phyloP scores from a whole-genome alignment of 345 rosid genomes.

The Euclidium syriacum region DNA sequence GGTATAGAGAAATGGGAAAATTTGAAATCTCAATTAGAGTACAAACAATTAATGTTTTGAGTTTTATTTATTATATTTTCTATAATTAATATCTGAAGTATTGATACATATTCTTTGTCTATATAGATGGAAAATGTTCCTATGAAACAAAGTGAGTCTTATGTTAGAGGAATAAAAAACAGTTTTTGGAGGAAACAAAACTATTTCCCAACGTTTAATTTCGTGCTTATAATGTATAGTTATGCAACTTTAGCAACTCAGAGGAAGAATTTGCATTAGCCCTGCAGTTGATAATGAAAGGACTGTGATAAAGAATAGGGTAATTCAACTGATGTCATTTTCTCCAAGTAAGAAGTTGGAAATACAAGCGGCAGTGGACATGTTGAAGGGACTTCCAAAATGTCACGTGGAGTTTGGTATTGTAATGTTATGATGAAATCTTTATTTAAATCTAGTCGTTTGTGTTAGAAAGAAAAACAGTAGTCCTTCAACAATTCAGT shows the following conservation, averaged over 20 bases:
- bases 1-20: neutral
- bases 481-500: no score
- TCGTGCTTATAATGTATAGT: neutral
- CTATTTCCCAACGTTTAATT: neutral
- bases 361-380: no score
- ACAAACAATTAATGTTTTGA: neutral
- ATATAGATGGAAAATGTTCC: neutral
- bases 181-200: neutral
- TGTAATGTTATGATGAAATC: no score
- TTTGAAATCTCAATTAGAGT: neutral
- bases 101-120: neutral
- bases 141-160: neutral
- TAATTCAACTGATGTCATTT: neutral
- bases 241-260: neutral
- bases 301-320: neutral
- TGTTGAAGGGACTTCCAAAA: no score
- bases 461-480: no score
- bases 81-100: neutral
- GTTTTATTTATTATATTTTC: no score
- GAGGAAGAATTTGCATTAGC: slow-evolving; percentile 5
- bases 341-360: no score
- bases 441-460: no score
- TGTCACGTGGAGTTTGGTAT: no score
- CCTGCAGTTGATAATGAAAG: neutral
- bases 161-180: neutral